Percentiles rank a stretch among this genome's conserved stretches.
Conservation (phyloP, 495 filamentous ascomycete species). For the Penicillium paxilli region DNA sequence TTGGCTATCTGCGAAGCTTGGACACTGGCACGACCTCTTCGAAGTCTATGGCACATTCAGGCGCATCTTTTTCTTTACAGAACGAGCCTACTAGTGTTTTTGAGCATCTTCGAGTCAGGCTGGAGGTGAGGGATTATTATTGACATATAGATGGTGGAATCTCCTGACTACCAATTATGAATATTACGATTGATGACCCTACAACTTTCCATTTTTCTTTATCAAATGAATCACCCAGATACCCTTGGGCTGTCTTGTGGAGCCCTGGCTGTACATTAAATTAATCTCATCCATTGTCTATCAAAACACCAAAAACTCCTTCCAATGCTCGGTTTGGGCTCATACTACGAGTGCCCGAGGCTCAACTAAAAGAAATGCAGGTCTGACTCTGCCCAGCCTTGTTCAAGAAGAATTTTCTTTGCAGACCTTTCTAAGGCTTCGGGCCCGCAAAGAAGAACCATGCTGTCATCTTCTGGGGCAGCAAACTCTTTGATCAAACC, state of each 20-base stretch:
- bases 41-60: conserved; percentile 30
- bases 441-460: conserved; percentile 87
- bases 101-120: conserved; percentile 46
- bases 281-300: no score
- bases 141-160: conserved; percentile 12
- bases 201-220: not conserved
- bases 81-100: conserved; percentile 43
- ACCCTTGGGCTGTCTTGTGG: not conserved
- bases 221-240: not conserved
- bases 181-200: conserved; percentile 12
- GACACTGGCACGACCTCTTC: conserved; percentile 50
- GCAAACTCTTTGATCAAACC: conserved; percentile 64
- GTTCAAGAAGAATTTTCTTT: conserved; percentile 56
- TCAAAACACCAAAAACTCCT: not conserved
- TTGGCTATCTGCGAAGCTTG: conserved; percentile 37
- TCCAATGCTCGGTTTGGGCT: not conserved
- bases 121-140: conserved; percentile 54
- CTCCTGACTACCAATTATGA: not conserved
- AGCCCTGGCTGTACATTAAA: no score
- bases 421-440: conserved; percentile 73
- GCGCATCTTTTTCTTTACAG: conserved; percentile 26
- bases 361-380: conserved; percentile 82
- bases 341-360: no score
- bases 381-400: conserved; percentile 80
- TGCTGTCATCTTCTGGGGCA: conserved; percentile 46